A percentile compares a stretch with the other conserved stretches of the same genome.
phyloP scores from a whole-genome alignment of 257 asterid species.

The Solanum etuberosum region DNA sequence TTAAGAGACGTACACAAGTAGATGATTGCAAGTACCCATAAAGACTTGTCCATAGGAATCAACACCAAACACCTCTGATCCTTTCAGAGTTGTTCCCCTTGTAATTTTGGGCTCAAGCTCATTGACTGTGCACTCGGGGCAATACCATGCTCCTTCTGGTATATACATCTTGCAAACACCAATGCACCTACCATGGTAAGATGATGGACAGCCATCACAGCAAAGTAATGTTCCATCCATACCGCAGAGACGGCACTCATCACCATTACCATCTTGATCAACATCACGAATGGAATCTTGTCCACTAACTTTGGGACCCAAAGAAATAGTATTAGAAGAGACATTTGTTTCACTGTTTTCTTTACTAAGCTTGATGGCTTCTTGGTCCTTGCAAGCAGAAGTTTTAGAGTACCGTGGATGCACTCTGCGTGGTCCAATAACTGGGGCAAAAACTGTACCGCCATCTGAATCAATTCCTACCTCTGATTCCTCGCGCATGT shows the following conservation, averaged over 20 bases:
- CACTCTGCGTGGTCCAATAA: constrained; percentile 45
- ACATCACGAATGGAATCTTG: constrained; percentile 19
- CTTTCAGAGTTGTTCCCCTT: constrained; percentile 41
- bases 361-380: constrained; percentile 18
- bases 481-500: constrained; percentile 58
- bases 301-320: constrained; percentile 22
- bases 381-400: constrained; percentile 40
- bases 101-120: constrained; percentile 36
- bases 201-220: constrained; percentile 84
- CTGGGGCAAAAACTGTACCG: constrained; percentile 19
- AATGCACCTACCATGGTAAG: constrained; percentile 74
- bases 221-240: constrained; percentile 83
- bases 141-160: constrained; percentile 70
- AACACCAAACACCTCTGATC: constrained; percentile 52
- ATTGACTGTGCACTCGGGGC: constrained; percentile 71
- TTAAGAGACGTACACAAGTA: constrained; percentile 63
- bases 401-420: constrained; percentile 58
- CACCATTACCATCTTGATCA: constrained; percentile 68
- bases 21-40: constrained; percentile 63
- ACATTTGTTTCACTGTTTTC: constrained; percentile 22
- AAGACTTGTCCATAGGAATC: constrained; percentile 56
- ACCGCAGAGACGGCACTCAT: constrained; percentile 84
- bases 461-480: constrained; percentile 48
- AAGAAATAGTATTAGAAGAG: constrained; percentile 7
- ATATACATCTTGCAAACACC: constrained; percentile 62